phyloP scores from a whole-genome alignment of 768 basidiomycete species.

The Rhizopogon vinicolor region DNA sequence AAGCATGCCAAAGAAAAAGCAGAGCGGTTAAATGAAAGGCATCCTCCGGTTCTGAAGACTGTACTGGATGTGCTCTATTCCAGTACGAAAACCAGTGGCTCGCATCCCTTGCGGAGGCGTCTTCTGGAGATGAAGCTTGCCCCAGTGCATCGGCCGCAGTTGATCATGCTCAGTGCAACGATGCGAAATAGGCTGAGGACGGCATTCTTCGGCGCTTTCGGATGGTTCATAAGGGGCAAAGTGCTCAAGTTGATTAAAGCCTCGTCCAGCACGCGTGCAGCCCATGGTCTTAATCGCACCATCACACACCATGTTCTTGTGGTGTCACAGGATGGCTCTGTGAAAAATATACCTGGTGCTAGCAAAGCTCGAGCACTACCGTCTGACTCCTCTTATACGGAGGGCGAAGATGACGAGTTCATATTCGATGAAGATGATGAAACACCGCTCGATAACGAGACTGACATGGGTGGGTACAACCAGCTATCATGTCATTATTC shows the following conservation, averaged over 20 bases:
- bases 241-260: slow-evolving; percentile 23
- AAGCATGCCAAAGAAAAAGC: slow-evolving; percentile 35
- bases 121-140: slow-evolving; percentile 5
- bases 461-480: slow-evolving; percentile 16
- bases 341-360: slow-evolving; percentile 54
- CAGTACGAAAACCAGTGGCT: slow-evolving; percentile 19
- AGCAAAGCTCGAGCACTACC: slow-evolving; percentile 7
- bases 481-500: neutral
- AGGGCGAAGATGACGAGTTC: slow-evolving; percentile 5
- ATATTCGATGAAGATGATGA: slow-evolving; percentile 22
- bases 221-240: slow-evolving; percentile 49
- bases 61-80: slow-evolving; percentile 56
- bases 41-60: slow-evolving; percentile 54
- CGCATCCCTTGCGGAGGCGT: slow-evolving; percentile 1
- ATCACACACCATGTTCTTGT: slow-evolving; percentile 56
- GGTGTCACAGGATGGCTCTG: slow-evolving; percentile 46
- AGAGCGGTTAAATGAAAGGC: slow-evolving; percentile 40
- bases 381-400: neutral
- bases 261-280: slow-evolving; percentile 20
- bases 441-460: slow-evolving; percentile 11
- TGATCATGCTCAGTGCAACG: slow-evolving; percentile 70
- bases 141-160: slow-evolving; percentile 41
- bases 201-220: slow-evolving; percentile 46
- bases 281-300: slow-evolving; percentile 22
- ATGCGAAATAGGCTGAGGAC: slow-evolving; percentile 41